A percentile compares a stretch with the other conserved stretches of the same genome.
These are phyloP conservation scores for Cryptosporidium felis DNA, from an alignment of 169 alveolate species.

Conservation along the genomic window DNA sequence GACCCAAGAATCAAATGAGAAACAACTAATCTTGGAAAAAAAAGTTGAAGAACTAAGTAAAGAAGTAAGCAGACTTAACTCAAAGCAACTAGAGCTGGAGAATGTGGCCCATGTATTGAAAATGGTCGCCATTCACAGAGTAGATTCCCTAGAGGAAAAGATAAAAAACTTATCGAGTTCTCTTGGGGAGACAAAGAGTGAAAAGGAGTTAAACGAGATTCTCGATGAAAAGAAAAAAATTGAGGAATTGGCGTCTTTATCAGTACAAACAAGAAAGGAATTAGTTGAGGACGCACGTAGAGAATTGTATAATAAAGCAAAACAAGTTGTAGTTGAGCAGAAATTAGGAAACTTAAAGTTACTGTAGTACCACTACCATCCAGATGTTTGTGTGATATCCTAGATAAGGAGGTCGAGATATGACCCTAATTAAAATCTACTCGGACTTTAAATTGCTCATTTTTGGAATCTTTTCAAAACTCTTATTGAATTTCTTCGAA, in stretches of 20 bases:
- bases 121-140: constrained; percentile 67
- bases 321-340: constrained; percentile 20
- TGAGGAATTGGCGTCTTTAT: neutral
- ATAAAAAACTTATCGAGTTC: constrained; percentile 32
- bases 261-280: constrained; percentile 5
- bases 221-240: neutral
- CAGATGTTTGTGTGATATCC: neutral
- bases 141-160: constrained; percentile 58
- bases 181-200: neutral
- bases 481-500: constrained; percentile 53
- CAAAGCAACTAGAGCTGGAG: constrained; percentile 34
- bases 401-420: neutral
- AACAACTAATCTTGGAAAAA: constrained; percentile 27
- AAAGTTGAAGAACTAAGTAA: constrained; percentile 34
- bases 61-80: constrained; percentile 13
- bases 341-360: neutral
- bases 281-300: constrained; percentile 20
- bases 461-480: constrained; percentile 54
- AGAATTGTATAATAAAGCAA: constrained; percentile 41
- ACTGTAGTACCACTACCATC: neutral
- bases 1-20: constrained; percentile 2
- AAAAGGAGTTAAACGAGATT: constrained; percentile 4
- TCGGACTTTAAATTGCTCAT: constrained; percentile 30
- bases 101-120: constrained; percentile 62
- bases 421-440: neutral